Evolutionary conservation across 2,329 filamentous ascomycete species (phyloP), one percentile per base, ranked within the genome.

Genomic region (Xylariaceae sp.): DNA sequence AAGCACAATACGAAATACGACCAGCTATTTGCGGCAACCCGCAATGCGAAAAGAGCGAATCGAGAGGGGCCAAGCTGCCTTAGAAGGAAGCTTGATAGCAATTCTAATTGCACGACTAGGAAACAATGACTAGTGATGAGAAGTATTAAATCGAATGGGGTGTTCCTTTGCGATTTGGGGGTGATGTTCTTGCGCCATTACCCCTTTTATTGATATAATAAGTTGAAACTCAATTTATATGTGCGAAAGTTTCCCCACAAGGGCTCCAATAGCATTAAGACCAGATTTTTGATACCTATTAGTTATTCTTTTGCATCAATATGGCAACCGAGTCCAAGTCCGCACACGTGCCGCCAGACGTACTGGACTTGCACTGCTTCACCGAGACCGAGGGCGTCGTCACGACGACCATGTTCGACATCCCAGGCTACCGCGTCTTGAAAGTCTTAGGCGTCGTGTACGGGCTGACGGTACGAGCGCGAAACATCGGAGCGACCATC

Each of bases 321-420:
- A 37, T 37, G 32, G 2, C 42, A 49, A n/a, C 56, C 60, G 2
- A 37, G 14, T 12, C 9, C 32, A 12, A 14, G 32, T 37, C 32
- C 9, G 75, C 74, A 32, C 55, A 74, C 44, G 61, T 79, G 40
- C 75, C 77, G 7, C 69, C 74, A 1, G 67, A 74, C 42, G 57
- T 80, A 7, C 77, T 76, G 0, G 80, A 82, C 60, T 70, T 82
- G 7, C 79, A 82, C 69, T 85, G 82, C 73, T 85, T 84, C 70
- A 81, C 81, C 40, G 84, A 87, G 65, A 87, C 84, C 7, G 78
- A 82, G 46, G 84, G 84, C 40, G 77, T 87, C 52, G 81, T 87
- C 60, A 86, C 82, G 0, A 81, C 81, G 0, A 87, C 84, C 50
- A 87, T 86, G 83, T 84, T 82, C 71, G 83, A 87, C 65, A 72